Percentiles rank a stretch among this genome's conserved stretches.
Evolutionary conservation across 805 yeast genomes (phyloP).

Genomic region (Clavispora fructus): DNA sequence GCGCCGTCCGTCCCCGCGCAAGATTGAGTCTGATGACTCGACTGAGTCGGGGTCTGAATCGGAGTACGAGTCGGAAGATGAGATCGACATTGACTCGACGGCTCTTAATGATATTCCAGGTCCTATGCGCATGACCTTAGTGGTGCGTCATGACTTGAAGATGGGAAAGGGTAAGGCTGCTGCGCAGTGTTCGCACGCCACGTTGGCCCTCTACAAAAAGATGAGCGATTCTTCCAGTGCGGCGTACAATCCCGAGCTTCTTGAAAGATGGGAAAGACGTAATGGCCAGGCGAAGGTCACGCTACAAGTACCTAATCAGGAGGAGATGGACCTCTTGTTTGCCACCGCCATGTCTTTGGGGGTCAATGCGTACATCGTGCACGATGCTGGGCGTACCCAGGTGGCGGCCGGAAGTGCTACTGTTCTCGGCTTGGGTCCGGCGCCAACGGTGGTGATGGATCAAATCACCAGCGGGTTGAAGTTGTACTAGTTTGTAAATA

Average conservation of each 20-base stretch:
- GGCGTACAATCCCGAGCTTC: slow-evolving; percentile 56
- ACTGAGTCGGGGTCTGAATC: slow-evolving; percentile 3
- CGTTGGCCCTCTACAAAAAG: slow-evolving; percentile 76
- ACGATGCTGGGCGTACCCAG: slow-evolving; percentile 97
- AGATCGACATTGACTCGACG: slow-evolving; percentile 54
- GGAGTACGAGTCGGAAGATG: slow-evolving; percentile 42
- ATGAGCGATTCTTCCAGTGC: slow-evolving; percentile 49
- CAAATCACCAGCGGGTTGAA: slow-evolving; percentile 76
- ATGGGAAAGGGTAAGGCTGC: slow-evolving; percentile 97
- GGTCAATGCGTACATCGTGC: slow-evolving; percentile 73
- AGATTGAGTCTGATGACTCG: slow-evolving; percentile 8
- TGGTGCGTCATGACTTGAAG: slow-evolving; percentile 80
- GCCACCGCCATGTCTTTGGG: slow-evolving; percentile 79
- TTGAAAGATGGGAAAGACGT: slow-evolving; percentile 67
- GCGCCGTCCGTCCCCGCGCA: not conserved
- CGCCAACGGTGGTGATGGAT: slow-evolving; percentile 77
- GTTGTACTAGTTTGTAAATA: slow-evolving; percentile 43
- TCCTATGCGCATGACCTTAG: slow-evolving; percentile 79
- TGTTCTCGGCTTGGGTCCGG: slow-evolving; percentile 96
- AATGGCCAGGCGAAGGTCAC: slow-evolving; percentile 94
- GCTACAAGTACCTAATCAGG: slow-evolving; percentile 63
- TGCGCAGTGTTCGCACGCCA: slow-evolving; percentile 98
- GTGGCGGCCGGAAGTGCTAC: slow-evolving; percentile 95
- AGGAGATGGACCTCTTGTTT: slow-evolving; percentile 68
- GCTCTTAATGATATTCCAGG: slow-evolving; percentile 66